phyloP scores from a whole-genome alignment of 768 basidiomycete genomes.

The Multifurca ochricompacta region DNA sequence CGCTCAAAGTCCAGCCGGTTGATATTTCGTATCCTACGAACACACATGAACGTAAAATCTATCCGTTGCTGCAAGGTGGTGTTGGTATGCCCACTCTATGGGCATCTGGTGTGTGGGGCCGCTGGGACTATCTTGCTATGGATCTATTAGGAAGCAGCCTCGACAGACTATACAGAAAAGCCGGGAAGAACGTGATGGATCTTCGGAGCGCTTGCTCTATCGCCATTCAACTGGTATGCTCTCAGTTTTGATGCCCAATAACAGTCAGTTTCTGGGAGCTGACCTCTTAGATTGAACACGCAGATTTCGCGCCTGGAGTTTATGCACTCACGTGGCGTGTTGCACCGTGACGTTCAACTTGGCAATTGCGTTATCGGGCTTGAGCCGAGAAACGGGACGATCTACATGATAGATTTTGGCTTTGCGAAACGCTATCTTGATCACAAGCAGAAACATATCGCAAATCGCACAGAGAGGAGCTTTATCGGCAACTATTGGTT shows the following conservation, averaged over 20 bases:
- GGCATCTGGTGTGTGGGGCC: conserved; percentile 34
- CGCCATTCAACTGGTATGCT: conserved; percentile 67
- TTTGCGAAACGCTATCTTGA: conserved; percentile 77
- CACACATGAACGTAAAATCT: conserved; percentile 58
- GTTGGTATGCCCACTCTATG: conserved; percentile 69
- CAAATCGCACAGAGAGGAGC: conserved; percentile 57
- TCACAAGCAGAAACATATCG: conserved; percentile 54
- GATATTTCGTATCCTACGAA: conserved; percentile 75
- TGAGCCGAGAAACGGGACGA: conserved; percentile 45
- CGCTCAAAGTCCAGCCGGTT: conserved; percentile 63
- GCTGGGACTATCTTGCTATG: conserved; percentile 51
- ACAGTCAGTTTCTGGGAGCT: too few relatives aligned
- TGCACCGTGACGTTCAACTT: conserved; percentile 74
- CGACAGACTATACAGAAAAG: conserved; percentile 50
- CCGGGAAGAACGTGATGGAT: conserved; percentile 54
- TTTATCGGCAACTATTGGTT: conserved; percentile 87
- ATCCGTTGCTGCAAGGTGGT: conserved; percentile 63
- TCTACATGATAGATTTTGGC: conserved; percentile 85
- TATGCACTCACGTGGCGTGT: conserved; percentile 66
- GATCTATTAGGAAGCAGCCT: conserved; percentile 65
- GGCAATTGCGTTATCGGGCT: conserved; percentile 68
- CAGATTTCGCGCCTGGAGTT: conserved; percentile 67
- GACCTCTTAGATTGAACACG: neutral
- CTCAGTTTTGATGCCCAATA: neutral
- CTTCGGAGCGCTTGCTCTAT: conserved; percentile 65